These are phyloP conservation scores for Colletotrichum horii DNA, from an alignment of 2,329 filamentous ascomycete genomes.

Conservation along the genomic window DNA sequence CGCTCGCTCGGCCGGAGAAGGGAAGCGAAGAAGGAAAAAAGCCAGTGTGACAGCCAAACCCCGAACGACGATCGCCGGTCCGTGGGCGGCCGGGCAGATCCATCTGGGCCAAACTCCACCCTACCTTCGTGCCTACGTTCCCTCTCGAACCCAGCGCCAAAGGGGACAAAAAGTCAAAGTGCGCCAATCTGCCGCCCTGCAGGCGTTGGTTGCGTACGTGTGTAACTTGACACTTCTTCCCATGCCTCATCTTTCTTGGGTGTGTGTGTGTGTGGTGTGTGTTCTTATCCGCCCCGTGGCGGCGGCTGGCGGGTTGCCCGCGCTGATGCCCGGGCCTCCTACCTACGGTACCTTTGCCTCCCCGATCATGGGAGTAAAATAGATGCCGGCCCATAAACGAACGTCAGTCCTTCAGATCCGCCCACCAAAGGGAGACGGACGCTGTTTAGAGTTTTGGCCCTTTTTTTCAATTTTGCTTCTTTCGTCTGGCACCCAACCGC, in stretches of 20 bases:
- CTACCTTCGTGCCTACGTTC: neutral
- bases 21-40: neutral
- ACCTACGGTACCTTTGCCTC: neutral
- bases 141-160: neutral
- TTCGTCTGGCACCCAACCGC: neutral
- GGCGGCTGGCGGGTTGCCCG: neutral
- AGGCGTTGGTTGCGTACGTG: neutral
- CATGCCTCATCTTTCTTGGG: neutral
- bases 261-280: neutral
- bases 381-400: neutral
- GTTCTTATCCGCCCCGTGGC: neutral
- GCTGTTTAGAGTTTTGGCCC: neutral
- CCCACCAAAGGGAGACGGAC: neutral
- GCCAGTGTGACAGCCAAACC: neutral
- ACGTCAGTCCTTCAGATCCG: neutral
- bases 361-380: neutral
- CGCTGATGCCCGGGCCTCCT: neutral
- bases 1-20: neutral
- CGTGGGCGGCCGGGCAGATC: neutral
- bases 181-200: neutral
- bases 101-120: neutral
- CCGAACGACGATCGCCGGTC: conserved; percentile 7
- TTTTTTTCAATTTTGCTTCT: neutral
- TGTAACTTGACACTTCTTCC: neutral
- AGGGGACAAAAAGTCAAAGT: neutral